Evolutionary conservation across 139 green algal genomes (phyloP).

Genomic region (Chlamydomonas incerta): DNA sequence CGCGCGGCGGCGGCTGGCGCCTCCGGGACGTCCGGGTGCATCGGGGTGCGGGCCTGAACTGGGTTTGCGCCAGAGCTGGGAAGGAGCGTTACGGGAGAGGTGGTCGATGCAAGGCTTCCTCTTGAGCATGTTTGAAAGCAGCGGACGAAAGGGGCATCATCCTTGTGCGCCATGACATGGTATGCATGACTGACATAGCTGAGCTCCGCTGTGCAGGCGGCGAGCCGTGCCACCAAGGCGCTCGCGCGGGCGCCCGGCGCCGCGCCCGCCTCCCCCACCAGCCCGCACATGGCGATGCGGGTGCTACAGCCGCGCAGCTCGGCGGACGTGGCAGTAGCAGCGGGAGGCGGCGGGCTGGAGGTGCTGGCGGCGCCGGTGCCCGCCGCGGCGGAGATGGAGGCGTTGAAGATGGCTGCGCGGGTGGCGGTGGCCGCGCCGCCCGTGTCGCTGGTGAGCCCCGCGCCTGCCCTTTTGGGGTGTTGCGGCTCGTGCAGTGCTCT

Average conservation of each 20-base stretch:
- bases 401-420: not conserved
- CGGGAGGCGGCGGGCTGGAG: not conserved
- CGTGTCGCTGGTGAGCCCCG: not conserved
- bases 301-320: not conserved
- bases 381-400: constrained; percentile 17
- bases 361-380: constrained; percentile 21
- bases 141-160: no score
- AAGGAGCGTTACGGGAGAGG: no score
- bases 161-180: not conserved
- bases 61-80: no score
- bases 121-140: no score
- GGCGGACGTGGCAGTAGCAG: not conserved
- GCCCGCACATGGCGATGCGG: not conserved
- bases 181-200: not conserved
- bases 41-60: not conserved
- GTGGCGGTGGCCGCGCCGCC: not conserved
- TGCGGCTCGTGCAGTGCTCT: no score
- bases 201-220: constrained; percentile 16
- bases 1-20: no score
- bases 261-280: not conserved
- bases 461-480: not conserved
- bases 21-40: not conserved
- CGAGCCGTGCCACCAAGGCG: constrained; percentile 27
- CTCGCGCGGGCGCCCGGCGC: constrained; percentile 2
- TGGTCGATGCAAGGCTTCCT: no score